Evolutionary conservation across 2,329 filamentous ascomycete species (phyloP).

Genomic region (Sarocladiaceae sp.): DNA sequence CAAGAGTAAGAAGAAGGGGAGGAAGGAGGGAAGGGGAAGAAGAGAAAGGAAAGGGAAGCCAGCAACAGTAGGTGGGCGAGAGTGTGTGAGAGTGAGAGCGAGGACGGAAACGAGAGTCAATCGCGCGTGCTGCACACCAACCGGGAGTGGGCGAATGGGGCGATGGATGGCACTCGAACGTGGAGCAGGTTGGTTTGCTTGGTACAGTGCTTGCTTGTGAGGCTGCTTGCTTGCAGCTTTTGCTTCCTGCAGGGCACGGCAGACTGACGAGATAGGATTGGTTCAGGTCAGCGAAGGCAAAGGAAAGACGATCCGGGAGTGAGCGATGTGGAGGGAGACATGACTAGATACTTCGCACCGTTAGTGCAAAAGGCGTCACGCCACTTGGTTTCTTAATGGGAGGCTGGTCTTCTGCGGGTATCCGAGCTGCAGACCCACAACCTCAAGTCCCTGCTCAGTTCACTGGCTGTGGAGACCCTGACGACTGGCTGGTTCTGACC

Average conservation of each 20-base stretch:
- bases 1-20: constrained; percentile 13
- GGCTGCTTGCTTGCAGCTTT: neutral
- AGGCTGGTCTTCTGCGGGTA: neutral
- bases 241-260: neutral
- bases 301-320: neutral
- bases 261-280: too few relatives aligned
- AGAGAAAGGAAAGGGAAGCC: constrained; percentile 23
- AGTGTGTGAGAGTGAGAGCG: constrained; percentile 19
- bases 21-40: constrained; percentile 20
- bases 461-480: neutral
- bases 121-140: constrained; percentile 6
- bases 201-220: neutral
- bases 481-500: neutral
- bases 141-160: constrained; percentile 5
- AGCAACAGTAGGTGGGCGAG: constrained; percentile 21
- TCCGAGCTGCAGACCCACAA: neutral
- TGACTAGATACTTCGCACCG: neutral
- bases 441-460: neutral
- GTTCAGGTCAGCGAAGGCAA: neutral
- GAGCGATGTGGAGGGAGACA: neutral
- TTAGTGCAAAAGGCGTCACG: neutral
- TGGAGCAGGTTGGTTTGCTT: constrained; percentile 1
- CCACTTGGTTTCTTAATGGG: neutral
- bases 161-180: neutral
- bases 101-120: constrained; percentile 11